A percentile compares a stretch with the other conserved stretches of the same genome.
These are phyloP conservation scores for Dimargaris cristalligena DNA, from an alignment of 192 early-diverging fungal species.

Conservation along the genomic window DNA sequence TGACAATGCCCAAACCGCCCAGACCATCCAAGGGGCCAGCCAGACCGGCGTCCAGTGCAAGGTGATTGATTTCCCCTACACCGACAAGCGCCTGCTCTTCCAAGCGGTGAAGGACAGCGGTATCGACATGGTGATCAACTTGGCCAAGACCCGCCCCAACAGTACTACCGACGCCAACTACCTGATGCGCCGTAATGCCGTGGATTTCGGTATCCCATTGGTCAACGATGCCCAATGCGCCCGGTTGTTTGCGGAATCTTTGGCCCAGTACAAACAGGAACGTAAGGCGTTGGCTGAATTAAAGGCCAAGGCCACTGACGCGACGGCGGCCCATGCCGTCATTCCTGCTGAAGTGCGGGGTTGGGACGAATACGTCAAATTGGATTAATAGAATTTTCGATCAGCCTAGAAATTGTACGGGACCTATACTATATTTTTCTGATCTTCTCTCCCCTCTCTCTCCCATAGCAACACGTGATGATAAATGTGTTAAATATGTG, in stretches of 20 bases:
- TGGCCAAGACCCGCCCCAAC: constrained; percentile 45
- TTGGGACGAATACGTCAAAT: no score
- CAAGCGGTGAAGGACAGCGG: constrained; percentile 35
- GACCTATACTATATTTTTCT: no score
- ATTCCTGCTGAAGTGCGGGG: no score
- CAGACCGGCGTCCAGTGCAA: constrained; percentile 17
- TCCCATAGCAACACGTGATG: no score
- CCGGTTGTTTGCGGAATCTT: constrained; percentile 77
- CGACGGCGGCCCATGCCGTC: no score
- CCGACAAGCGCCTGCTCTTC: constrained; percentile 35
- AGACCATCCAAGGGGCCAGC: constrained; percentile 26
- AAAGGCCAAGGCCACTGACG: no score
- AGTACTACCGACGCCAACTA: constrained; percentile 50
- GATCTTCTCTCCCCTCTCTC: no score
- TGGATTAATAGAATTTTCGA: no score
- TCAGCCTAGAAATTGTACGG: no score
- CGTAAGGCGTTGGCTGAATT: background rate
- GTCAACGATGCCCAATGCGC: constrained; percentile 93
- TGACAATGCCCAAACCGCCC: constrained; percentile 38
- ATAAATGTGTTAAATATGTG: no score
- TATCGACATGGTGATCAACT: constrained; percentile 54
- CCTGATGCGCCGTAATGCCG: constrained; percentile 76
- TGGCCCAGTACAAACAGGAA: constrained; percentile 27
- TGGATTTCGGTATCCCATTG: constrained; percentile 90
- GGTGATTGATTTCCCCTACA: constrained; percentile 31